Base-by-base conservation (phyloP, 176 grass and related monocot species). In the Zoysia japonica region DNA sequence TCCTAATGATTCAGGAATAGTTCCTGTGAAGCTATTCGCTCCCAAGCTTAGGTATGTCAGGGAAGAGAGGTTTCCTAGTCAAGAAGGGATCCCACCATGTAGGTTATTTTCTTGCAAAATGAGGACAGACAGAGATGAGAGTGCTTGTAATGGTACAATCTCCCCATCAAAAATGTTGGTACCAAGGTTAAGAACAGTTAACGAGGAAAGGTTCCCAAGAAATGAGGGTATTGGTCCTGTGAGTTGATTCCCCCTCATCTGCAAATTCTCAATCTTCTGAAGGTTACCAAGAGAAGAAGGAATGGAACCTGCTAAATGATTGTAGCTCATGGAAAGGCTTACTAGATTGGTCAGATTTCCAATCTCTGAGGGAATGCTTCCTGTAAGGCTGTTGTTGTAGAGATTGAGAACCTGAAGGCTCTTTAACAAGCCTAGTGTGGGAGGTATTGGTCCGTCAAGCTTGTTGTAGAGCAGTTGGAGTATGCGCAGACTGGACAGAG, bases 1-100 rank as follows among this genome's bases (percentile, higher is more conserved):
- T 43, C 47, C 75, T 79, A 85, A 13, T 56, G 75, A 72, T 56
- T 79, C 75, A 37, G 75, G 83, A 46, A 85, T 85, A 11, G 19
- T 11, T 15, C 83, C 83, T 5, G 7, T 71, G 17, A 85, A 47
- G 10, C 4, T 39, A 65, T 85, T 85, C 10, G 4, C 46, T 65
- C 15, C 51, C 19, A 72, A 85, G 41, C 38, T 72, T 72, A 67
- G 50, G 62, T 71, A 46, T 3, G 3, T 41, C 2, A 78, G 15
- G 1, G 75, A 78, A 15, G 83, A 78, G 14, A 85, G 13, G 40
- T 85, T 78, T 65, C 75, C 75, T 17, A 85, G 0, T 66, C 67
- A 85, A 52, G 82, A 45, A 45, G 82, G 56, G 56, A 78, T 36
- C 1, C 8, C 28, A 3, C 82, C 82, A n/a, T 63, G 39, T 17